A percentile compares a stretch with the other conserved stretches of the same genome.
These are phyloP conservation scores for Rosa hybrid DNA, from an alignment of 331 rosid species.

Conservation along the genomic window DNA sequence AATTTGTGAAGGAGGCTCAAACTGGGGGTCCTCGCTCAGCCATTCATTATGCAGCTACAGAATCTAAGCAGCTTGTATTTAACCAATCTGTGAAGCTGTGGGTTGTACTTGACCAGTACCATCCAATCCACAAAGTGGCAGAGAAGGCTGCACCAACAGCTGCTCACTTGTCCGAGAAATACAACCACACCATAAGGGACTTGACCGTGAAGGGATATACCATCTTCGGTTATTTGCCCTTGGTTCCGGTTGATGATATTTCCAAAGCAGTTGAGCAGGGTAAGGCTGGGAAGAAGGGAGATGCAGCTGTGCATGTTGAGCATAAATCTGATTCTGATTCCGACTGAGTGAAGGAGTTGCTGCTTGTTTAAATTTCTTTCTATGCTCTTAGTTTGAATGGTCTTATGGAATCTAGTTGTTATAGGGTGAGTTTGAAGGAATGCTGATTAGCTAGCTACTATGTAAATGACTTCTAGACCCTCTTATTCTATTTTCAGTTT, in stretches of 20 bases:
- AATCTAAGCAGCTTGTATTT: slow-evolving; percentile 51
- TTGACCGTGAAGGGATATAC: slow-evolving; percentile 52
- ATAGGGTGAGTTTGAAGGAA: neutral
- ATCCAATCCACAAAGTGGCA: slow-evolving; percentile 52
- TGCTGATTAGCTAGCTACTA: slow-evolving; percentile 2
- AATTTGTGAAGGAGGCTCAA: slow-evolving; percentile 42
- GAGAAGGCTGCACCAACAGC: slow-evolving; percentile 47
- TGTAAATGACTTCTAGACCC: slow-evolving; percentile 10
- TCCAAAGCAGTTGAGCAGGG: slow-evolving; percentile 50
- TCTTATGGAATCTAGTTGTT: neutral
- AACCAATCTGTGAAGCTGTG: slow-evolving; percentile 55
- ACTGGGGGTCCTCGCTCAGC: slow-evolving; percentile 67
- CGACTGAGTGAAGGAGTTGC: neutral
- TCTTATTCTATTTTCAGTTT: neutral
- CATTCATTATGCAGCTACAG: slow-evolving; percentile 44
- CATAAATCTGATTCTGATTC: slow-evolving; percentile 32
- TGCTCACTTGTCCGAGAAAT: slow-evolving; percentile 50
- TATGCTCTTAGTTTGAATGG: slow-evolving; percentile 2
- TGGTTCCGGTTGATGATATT: slow-evolving; percentile 59
- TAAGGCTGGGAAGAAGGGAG: slow-evolving; percentile 28
- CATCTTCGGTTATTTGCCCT: slow-evolving; percentile 53
- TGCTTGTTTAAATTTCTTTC: neutral
- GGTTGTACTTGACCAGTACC: slow-evolving; percentile 32
- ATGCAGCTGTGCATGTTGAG: slow-evolving; percentile 12
- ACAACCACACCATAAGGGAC: slow-evolving; percentile 49